Percentiles rank a stretch among this genome's conserved stretches.
Evolutionary conservation across 208 protist species (phyloP).

Genomic region (Acanthamoeba lenticulata): DNA sequence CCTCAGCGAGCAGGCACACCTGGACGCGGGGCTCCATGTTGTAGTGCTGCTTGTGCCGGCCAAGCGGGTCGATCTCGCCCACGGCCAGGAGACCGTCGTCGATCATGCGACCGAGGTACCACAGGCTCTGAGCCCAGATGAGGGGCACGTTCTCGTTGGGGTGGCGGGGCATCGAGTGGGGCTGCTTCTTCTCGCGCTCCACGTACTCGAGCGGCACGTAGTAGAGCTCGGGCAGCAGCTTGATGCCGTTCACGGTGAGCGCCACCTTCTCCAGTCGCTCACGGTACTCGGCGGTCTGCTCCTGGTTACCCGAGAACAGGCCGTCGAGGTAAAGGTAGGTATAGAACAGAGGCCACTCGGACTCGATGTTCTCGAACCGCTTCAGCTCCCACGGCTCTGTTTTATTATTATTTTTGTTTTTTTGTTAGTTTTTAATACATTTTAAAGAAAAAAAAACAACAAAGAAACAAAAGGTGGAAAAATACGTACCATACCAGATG

Average conservation of each 20-base stretch:
- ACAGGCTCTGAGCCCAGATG: slow-evolving; percentile 75
- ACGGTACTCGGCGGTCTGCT: slow-evolving; percentile 4
- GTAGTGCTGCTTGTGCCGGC: neutral
- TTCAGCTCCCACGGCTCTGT: slow-evolving; percentile 74
- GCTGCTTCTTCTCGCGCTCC: slow-evolving; percentile 62
- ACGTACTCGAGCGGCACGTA: slow-evolving; percentile 69
- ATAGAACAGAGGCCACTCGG: slow-evolving; percentile 68
- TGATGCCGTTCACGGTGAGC: neutral
- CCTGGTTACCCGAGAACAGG: slow-evolving; percentile 22
- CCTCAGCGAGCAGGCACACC: slow-evolving; percentile 71
- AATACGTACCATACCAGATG: slow-evolving; percentile 30
- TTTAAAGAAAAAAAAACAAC: no score
- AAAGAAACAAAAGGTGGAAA: neutral
- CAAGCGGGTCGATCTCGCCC: slow-evolving; percentile 75
- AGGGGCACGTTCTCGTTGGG: slow-evolving; percentile 63
- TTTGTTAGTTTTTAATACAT: no score
- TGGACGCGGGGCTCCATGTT: slow-evolving; percentile 48
- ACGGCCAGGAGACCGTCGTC: slow-evolving; percentile 62
- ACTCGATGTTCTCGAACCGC: slow-evolving; percentile 78
- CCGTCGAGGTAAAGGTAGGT: slow-evolving; percentile 15
- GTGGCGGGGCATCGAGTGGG: slow-evolving; percentile 67
- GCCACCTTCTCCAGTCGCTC: slow-evolving; percentile 3
- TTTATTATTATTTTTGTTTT: no score
- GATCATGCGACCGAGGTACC: slow-evolving; percentile 55
- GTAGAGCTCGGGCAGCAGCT: slow-evolving; percentile 71